Conservation (phyloP, 2,329 filamentous ascomycete genomes). For the Colletotrichum lupini region DNA sequence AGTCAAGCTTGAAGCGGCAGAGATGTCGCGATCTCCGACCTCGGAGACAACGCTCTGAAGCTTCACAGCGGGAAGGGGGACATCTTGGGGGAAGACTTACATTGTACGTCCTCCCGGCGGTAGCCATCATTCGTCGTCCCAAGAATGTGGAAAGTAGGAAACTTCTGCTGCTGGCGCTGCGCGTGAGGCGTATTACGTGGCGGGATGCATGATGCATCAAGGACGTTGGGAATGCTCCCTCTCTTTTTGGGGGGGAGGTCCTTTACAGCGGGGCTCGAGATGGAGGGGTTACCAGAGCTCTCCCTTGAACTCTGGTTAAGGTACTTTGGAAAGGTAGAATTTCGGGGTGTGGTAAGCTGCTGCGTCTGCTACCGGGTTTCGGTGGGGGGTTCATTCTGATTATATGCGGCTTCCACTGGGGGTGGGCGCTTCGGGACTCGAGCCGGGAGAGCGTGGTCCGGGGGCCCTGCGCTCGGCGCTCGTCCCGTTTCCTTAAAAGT, state of each 20-base stretch:
- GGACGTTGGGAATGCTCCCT: not conserved
- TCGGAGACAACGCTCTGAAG: constrained; percentile 6
- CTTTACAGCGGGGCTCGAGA: not conserved
- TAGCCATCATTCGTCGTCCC: constrained; percentile 27
- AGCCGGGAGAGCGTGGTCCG: not conserved
- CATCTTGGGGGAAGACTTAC: constrained; percentile 1
- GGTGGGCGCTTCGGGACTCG: not conserved
- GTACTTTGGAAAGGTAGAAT: not conserved
- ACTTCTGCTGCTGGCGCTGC: too few relatives aligned
- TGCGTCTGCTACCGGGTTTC: not conserved
- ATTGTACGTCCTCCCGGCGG: constrained; percentile 30
- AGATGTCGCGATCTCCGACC: not conserved
- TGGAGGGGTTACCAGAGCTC: not conserved
- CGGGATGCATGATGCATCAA: constrained; percentile 37
- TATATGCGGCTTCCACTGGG: constrained; percentile 6
- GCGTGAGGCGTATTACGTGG: constrained; percentile 21
- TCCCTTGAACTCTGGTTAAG: not conserved
- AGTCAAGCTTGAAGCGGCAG: not conserved
- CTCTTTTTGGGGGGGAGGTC: not conserved
- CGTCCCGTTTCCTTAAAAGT: not conserved
- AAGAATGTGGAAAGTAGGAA: not conserved
- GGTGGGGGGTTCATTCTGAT: not conserved
- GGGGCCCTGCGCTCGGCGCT: not conserved
- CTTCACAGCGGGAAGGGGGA: not conserved
- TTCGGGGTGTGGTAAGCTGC: not conserved